Conservation (phyloP, 352 stramenopile species). For the Pythium volutum region DNA sequence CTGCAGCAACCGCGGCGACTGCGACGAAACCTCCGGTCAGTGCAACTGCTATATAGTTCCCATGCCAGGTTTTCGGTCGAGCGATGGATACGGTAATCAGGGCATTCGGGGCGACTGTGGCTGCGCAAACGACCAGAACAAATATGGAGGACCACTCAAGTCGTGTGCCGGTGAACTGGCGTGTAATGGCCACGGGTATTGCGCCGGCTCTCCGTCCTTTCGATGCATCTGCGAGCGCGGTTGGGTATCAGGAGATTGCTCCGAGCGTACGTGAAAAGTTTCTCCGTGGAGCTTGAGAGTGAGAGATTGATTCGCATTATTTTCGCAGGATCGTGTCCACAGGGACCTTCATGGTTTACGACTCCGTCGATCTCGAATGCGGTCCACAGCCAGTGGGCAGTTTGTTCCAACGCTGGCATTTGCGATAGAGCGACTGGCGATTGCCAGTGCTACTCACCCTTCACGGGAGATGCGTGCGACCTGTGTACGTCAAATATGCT, state of each 20-base stretch:
- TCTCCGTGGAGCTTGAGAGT: not conserved
- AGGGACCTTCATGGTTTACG: slow-evolving; percentile 61
- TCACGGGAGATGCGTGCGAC: slow-evolving; percentile 57
- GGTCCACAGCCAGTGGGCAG: slow-evolving; percentile 46
- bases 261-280: slow-evolving; percentile 33
- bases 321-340: slow-evolving; percentile 52
- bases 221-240: slow-evolving; percentile 58
- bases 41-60: slow-evolving; percentile 57
- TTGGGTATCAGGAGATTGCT: slow-evolving; percentile 67
- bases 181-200: slow-evolving; percentile 77
- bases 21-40: slow-evolving; percentile 56
- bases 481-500: slow-evolving; percentile 25
- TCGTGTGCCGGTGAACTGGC: slow-evolving; percentile 58
- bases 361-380: slow-evolving; percentile 39
- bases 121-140: slow-evolving; percentile 75
- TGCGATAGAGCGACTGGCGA: slow-evolving; percentile 54
- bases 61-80: slow-evolving; percentile 82
- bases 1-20: slow-evolving; percentile 89
- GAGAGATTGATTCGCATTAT: not conserved
- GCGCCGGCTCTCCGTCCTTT: slow-evolving; percentile 49
- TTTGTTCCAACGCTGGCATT: slow-evolving; percentile 59
- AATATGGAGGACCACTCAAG: slow-evolving; percentile 61
- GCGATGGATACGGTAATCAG: slow-evolving; percentile 81
- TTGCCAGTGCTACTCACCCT: slow-evolving; percentile 60
- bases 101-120: slow-evolving; percentile 92